Evolutionary conservation across 805 yeast species (phyloP), one percentile per base, ranked within the genome.

Genomic region (Candida wancherniae): DNA sequence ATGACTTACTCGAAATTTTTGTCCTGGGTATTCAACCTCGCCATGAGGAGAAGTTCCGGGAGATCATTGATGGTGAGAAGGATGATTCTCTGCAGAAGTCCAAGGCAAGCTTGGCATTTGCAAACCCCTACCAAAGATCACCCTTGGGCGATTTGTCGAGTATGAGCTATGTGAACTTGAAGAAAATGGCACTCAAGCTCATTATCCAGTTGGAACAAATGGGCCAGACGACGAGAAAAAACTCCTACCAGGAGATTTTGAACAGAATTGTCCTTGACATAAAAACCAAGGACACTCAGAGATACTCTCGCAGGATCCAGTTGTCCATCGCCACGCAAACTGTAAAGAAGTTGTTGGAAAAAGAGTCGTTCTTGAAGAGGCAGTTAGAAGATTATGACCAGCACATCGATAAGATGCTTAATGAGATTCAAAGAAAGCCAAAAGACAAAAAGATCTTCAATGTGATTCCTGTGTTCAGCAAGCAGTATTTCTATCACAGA

Each of bases 191-290:
- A 0, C 58, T 92, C 20, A 87, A 82, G 44, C 71, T 80, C 36
- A 70, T 90, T 3, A 62, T 87, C 31, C 85, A 85, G 45, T 61
- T 92, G 29, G 97, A 90, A 49, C 53, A 68, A 1, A 57, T 73
- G 50, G 87, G 85, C 2, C 57, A 67, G 22, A 68, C 88, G 6
- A 65, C 80, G 3, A 69, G 94, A 36, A 61, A 69, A 19, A 75
- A 85, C 50, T 76, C 81, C 12, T 85, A 78, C 55, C 97, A 92
- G 51, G 77, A 73, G 14, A 51, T 92, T 9, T 58, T 92, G 36
- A 86, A 87, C 48, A 85, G 84, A 40, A 80, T 92, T 39, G 94
- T 96, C 0, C 59, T 70, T 32, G 97, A 90, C 41, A 85, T 92
- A 41, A 63, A 58, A 43, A 67, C 71, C 5, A 64, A 69, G 43